Evolutionary conservation across 192 early-diverging fungal species (phyloP).

Genomic region (Backusella luteola): DNA sequence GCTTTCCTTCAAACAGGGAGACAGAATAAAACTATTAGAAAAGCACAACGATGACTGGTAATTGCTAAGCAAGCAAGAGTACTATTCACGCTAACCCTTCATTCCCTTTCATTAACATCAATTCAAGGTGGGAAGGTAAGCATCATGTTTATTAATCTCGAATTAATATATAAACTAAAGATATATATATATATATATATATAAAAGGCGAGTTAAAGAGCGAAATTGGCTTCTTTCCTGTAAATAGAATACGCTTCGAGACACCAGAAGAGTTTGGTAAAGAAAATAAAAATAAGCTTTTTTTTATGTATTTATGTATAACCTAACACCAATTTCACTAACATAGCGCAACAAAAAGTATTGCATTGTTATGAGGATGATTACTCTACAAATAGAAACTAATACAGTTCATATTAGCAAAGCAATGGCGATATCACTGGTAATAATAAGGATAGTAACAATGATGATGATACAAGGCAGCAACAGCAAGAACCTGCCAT

Average conservation of each 20-base stretch:
- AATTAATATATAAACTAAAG: background rate
- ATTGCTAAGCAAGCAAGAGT: background rate
- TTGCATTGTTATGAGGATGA: background rate
- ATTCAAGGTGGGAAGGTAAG: conserved; percentile 26
- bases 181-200: too few relatives aligned
- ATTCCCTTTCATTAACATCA: background rate
- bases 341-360: background rate
- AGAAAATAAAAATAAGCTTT: background rate
- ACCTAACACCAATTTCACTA: too few relatives aligned
- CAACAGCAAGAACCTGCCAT: background rate
- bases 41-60: conserved; percentile 43
- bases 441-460: background rate
- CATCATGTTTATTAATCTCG: too few relatives aligned
- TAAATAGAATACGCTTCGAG: conserved; percentile 32
- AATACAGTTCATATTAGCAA: background rate
- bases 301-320: background rate
- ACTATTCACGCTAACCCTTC: background rate
- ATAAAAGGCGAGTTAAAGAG: conserved; percentile 32
- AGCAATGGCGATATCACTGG: background rate
- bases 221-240: conserved; percentile 40
- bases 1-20: conserved; percentile 36
- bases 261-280: conserved; percentile 6
- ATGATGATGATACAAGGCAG: background rate
- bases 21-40: conserved; percentile 35
- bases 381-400: too few relatives aligned